Conservation (phyloP, 768 basidiomycete species). For the Vararia minispora region DNA sequence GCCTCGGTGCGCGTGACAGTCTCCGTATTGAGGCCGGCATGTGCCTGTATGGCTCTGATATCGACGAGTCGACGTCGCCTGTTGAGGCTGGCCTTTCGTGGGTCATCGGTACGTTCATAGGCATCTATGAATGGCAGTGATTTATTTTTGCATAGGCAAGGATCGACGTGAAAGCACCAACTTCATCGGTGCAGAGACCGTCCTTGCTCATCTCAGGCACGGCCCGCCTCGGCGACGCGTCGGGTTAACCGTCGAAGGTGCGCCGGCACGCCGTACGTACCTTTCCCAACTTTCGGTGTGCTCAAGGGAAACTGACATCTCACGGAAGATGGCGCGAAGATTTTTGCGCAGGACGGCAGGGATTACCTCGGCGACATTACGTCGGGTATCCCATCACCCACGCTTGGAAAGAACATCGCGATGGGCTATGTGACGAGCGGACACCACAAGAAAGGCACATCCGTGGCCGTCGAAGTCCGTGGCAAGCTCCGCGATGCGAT, state of each 20-base stretch:
- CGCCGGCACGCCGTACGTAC: slow-evolving; percentile 70
- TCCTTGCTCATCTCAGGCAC: slow-evolving; percentile 67
- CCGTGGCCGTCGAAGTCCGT: slow-evolving; percentile 76
- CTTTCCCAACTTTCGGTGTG: not conserved
- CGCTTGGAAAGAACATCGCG: slow-evolving; percentile 82
- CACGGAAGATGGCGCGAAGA: slow-evolving; percentile 62
- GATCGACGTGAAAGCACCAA: slow-evolving; percentile 56
- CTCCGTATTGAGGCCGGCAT: slow-evolving; percentile 94
- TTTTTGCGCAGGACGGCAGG: slow-evolving; percentile 47
- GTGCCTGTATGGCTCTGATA: slow-evolving; percentile 92
- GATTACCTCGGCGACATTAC: slow-evolving; percentile 63
- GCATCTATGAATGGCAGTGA: not conserved
- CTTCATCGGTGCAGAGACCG: slow-evolving; percentile 72
- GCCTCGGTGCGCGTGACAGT: slow-evolving; percentile 88
- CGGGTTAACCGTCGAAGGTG: slow-evolving; percentile 72
- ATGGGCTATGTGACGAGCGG: slow-evolving; percentile 87
- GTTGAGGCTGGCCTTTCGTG: slow-evolving; percentile 88
- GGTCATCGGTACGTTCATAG: slow-evolving; percentile 65
- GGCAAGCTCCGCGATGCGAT: slow-evolving; percentile 66
- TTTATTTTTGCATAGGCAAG: slow-evolving; percentile 44
- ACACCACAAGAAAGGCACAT: slow-evolving; percentile 84
- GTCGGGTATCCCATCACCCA: slow-evolving; percentile 93
- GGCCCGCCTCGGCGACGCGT: slow-evolving; percentile 72
- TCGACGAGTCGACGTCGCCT: slow-evolving; percentile 78
- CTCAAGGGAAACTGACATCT: slow-evolving; percentile 3